Base-by-base conservation (phyloP, 2,329 filamentous ascomycete species). In the Paecilomyces fulvus region DNA sequence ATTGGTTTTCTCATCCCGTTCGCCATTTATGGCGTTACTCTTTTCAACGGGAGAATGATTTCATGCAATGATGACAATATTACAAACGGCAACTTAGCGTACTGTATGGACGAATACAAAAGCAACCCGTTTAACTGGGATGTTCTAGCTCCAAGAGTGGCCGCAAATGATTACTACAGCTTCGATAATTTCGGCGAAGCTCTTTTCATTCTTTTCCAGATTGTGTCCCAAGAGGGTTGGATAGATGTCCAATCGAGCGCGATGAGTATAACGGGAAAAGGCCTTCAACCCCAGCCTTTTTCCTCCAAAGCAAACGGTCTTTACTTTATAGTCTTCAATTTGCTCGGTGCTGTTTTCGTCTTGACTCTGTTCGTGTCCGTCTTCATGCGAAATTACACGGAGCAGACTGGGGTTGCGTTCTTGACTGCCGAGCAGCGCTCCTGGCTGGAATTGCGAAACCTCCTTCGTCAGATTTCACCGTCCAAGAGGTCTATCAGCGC, bases 321-420 rank as follows among this genome's bases (percentile, higher is more conserved):
- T 33, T 99, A 96, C 78, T 96, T 99, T 70, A 84, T 99, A 56
- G 80, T 92, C 3, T 99, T 97, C 84, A 99, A 99, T 74, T 83
- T 99, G 69, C 81, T 99, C 65, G 91, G 91, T 30, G 94, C 94
- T 0, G 92, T 99, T 61, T 99, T 99, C 74, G 88, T 99, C 59
- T 80, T 99, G 68, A 99, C 94, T 1, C 78, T 99, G 68, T 99
- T 99, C 72, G 95, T 99, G 51, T 97, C 94, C 56, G 94, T 99
- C 59, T 99, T 99, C 72, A 99, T 99, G 94, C 90, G 94, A 59
- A 99, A 96, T 71, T 99, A 99, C 73, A 99, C 94, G 0, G 94
- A 99, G 73, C 92, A 97, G 73, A 99, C 94, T 0, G 94, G 94
- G 1, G 94, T 99, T 49, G 94, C 94, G 2, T 99, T 92, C 70